Evolutionary conservation across 768 basidiomycete species (phyloP).

Genomic region (Zangia roseola): DNA sequence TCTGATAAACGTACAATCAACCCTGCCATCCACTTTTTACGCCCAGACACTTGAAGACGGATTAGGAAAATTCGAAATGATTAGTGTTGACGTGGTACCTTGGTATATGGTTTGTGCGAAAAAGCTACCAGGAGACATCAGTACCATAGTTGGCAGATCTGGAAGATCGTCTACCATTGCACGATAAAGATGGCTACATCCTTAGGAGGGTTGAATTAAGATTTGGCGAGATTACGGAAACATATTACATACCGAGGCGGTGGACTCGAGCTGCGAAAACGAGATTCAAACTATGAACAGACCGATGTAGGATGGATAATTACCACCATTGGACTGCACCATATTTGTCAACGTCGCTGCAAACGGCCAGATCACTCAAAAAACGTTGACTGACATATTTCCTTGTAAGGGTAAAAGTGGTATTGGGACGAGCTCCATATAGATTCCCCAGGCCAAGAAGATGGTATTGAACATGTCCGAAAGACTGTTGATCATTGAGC

Average conservation of each 20-base stretch:
- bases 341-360: not conserved
- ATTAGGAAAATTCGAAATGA: not conserved
- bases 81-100: not conserved
- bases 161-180: slow-evolving; percentile 7
- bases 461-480: slow-evolving; percentile 13
- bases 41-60: slow-evolving; percentile 3
- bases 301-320: not conserved
- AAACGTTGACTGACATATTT: slow-evolving; percentile 2
- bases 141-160: not conserved
- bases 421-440: slow-evolving; percentile 4
- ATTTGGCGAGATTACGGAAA: not conserved
- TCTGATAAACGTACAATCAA: slow-evolving; percentile 5
- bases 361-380: not conserved
- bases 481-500: not conserved
- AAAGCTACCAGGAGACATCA: slow-evolving; percentile 8
- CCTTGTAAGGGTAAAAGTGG: slow-evolving; percentile 2
- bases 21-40: slow-evolving; percentile 8
- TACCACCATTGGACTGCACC: slow-evolving; percentile 14
- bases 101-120: slow-evolving; percentile 11
- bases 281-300: not conserved
- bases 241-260: slow-evolving; percentile 8
- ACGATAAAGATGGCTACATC: slow-evolving; percentile 9
- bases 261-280: slow-evolving; percentile 11
- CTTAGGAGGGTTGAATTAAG: not conserved
- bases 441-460: slow-evolving; percentile 11